Evolutionary conservation across 78 protist genomes (phyloP), one percentile per base, ranked within the genome.

Genomic region (Carpediemonas membranifera): DNA sequence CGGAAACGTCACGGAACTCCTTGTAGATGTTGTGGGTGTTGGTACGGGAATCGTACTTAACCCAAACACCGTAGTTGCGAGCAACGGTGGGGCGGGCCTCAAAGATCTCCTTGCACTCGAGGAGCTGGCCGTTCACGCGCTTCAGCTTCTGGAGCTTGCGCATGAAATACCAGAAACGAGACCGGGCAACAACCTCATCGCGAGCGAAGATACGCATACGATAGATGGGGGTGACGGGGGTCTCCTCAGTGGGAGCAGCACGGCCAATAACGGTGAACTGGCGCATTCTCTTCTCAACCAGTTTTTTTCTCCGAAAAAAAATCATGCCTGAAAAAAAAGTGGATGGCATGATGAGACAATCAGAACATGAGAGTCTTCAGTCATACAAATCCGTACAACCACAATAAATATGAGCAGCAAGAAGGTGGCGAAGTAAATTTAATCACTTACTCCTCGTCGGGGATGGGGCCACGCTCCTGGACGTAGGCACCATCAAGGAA

Each of bases 1-100:
- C 65, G 54, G 91, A 59, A 54, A 51, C 15, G 58, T 80, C 95
- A 30, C 98, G 79, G 90, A 74, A 91, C 81, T 92, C 96, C 78
- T 87, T 89, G 93, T 85, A 86, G 90, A 90, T 87, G 90, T 95
- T 95, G 85, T 87, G 94, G 33, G 90, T 86, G 69, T 97, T 96
- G 25, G 83, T 63, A 30, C 98, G 82, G 28, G 92, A 83, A 84
- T 87, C 81, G 88, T 93, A 97, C 62, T 96, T 79, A 63, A 94
- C 55, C 87, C 84, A 84, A 62, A 97, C 65, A 67, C 93, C 98
- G 74, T 67, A 97, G 92, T 90, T 95, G 85, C 89, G 84, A n/a
- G n/a, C n/a, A 72, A 90, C 83, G 15, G 15, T 39, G 34, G 0
- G 16, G 33, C 89, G 88, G 59, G 60, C 71, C 81, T 93, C 97